Percentiles rank a stretch among this genome's conserved stretches.
phyloP scores from a whole-genome alignment of 2,329 filamentous ascomycete species.

The Macrophomina tecta region DNA sequence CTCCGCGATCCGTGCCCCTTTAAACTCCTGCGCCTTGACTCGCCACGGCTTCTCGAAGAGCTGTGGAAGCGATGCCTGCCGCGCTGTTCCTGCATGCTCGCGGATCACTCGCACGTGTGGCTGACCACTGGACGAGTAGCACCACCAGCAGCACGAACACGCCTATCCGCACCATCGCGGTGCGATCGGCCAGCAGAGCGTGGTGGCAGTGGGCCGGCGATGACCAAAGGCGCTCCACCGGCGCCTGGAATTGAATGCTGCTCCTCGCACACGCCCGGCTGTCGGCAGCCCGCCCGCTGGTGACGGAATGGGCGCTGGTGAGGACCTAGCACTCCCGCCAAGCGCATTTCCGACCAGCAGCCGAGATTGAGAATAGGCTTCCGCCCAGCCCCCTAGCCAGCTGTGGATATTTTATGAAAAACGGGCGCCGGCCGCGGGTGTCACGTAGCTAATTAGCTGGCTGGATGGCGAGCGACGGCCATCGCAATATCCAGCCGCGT shows the following conservation, averaged over 20 bases:
- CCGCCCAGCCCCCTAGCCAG: conserved; percentile 3
- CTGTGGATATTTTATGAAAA: conserved; percentile 6
- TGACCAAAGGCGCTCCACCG: conserved; percentile 23
- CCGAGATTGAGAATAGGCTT: conserved; percentile 22
- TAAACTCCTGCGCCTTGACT: conserved; percentile 25
- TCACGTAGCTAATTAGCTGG: conserved; percentile 21
- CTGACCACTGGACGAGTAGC: not conserved
- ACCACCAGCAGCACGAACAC: not conserved
- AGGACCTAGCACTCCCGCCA: conserved; percentile 19
- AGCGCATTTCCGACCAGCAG: conserved; percentile 25
- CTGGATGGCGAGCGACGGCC: conserved; percentile 6
- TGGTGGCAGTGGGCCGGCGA: conserved; percentile 19
- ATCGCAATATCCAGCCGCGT: conserved; percentile 28
- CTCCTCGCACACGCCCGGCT: conserved; percentile 18
- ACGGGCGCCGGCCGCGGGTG: conserved; percentile 14
- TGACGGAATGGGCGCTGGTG: conserved; percentile 20
- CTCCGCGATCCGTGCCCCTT: conserved; percentile 19
- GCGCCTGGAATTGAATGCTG: conserved; percentile 15
- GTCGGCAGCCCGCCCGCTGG: conserved; percentile 18
- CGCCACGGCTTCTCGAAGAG: conserved; percentile 10
- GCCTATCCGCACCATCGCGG: not conserved
- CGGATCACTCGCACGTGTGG: conserved; percentile 19
- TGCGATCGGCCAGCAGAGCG: conserved; percentile 16
- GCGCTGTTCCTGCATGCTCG: conserved; percentile 26
- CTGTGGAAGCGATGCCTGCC: conserved; percentile 18